Evolutionary conservation across 192 early-diverging fungal genomes (phyloP).

Genomic region (Backusella psychrophila): DNA sequence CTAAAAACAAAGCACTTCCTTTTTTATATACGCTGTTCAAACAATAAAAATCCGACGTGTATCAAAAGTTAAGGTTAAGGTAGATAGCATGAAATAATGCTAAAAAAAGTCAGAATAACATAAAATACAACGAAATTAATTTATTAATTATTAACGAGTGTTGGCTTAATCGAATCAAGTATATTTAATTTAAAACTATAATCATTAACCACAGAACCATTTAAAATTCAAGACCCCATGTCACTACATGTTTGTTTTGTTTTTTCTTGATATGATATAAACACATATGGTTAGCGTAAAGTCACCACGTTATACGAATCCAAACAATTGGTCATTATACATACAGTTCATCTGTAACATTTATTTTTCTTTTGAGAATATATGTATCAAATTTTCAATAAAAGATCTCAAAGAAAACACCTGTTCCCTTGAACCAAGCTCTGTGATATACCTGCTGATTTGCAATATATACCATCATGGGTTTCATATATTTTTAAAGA

Average conservation of each 20-base stretch:
- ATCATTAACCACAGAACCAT: neutral
- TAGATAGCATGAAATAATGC: neutral
- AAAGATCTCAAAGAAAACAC: neutral
- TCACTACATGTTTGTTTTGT: neutral
- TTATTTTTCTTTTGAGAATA: neutral
- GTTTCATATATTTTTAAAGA: neutral
- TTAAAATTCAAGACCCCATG: neutral
- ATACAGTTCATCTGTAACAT: neutral
- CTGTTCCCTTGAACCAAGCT: neutral
- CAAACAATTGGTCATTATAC: slow-evolving; percentile 4
- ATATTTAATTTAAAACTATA: slow-evolving; percentile 2
- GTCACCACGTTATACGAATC: neutral
- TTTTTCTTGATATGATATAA: slow-evolving; percentile 4
- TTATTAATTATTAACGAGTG: neutral
- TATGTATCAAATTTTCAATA: neutral
- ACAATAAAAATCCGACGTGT: slow-evolving; percentile 3
- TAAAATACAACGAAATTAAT: neutral
- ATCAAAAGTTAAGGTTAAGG: neutral
- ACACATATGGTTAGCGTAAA: neutral
- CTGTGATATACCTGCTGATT: neutral
- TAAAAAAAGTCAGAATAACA: neutral
- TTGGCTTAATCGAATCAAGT: neutral
- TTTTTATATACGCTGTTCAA: neutral
- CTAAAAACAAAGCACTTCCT: neutral
- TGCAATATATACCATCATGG: neutral